These are phyloP conservation scores for Aegilops sharonensis DNA, from an alignment of 176 grass and related monocot species.

Conservation along the genomic window DNA sequence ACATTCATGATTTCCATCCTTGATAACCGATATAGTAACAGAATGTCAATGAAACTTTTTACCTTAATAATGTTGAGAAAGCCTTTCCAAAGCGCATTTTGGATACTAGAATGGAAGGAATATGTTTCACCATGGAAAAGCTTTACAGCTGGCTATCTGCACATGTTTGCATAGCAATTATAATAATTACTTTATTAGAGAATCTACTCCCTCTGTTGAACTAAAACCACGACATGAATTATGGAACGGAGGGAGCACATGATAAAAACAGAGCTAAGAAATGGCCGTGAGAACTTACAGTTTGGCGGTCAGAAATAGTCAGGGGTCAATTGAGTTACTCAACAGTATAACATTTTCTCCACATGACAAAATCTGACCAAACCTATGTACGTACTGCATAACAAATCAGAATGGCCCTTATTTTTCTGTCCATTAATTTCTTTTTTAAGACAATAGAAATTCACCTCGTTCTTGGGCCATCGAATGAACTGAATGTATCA, in stretches of 20 bases:
- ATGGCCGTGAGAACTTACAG: background rate
- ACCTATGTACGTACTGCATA: background rate
- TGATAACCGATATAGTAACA: background rate
- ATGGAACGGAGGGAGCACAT: too few relatives aligned
- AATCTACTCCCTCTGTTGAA: background rate
- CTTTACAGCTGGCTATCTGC: background rate
- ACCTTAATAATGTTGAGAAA: constrained; percentile 22
- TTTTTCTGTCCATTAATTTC: background rate
- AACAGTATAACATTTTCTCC: background rate
- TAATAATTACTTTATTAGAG: background rate
- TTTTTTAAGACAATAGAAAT: background rate
- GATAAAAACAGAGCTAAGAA: background rate
- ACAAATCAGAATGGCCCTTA: constrained; percentile 8
- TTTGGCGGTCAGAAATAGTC: background rate
- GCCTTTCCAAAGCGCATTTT: background rate
- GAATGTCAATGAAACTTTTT: background rate
- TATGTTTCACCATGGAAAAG: constrained; percentile 9
- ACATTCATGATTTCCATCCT: background rate
- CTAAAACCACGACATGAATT: background rate
- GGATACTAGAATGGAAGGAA: background rate
- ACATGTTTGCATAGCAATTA: background rate
- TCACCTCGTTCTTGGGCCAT: background rate
- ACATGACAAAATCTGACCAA: background rate
- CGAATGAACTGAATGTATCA: constrained; percentile 17
- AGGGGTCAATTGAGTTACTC: background rate